Conservation (phyloP, 257 asterid species). For the Fraxinus pennsylvanica region DNA sequence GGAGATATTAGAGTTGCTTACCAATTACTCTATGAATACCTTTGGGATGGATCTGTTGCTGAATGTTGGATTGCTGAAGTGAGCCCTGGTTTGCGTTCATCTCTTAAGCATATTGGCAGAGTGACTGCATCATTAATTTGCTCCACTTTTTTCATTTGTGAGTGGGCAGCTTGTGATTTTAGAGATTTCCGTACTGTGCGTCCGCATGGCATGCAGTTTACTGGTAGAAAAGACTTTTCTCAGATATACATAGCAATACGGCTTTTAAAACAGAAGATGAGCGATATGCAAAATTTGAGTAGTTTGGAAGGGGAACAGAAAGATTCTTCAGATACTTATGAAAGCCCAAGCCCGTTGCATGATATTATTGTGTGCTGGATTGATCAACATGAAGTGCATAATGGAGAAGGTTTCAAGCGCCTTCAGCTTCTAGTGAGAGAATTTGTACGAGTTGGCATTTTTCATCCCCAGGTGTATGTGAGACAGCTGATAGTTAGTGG, state of each 20-base stretch:
- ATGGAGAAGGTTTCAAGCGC: conserved; percentile 72
- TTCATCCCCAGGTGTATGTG: conserved; percentile 84
- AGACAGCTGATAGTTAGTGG: conserved; percentile 96
- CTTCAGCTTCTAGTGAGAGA: conserved; percentile 78
- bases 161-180: conserved; percentile 96
- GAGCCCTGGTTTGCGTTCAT: conserved; percentile 66
- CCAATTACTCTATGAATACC: conserved; percentile 65
- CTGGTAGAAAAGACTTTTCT: conserved; percentile 82
- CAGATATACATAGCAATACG: conserved; percentile 74
- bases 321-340: conserved; percentile 49
- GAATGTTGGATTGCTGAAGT: conserved; percentile 86
- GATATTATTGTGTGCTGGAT: conserved; percentile 93
- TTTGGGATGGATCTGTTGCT: conserved; percentile 66
- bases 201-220: conserved; percentile 70
- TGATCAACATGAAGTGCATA: conserved; percentile 95
- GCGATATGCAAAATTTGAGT: conserved; percentile 44
- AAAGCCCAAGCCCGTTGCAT: conserved; percentile 90
- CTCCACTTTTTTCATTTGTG: conserved; percentile 85
- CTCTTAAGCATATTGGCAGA: conserved; percentile 68
- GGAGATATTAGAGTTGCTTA: conserved; percentile 73
- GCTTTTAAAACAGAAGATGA: conserved; percentile 77
- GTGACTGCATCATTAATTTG: conserved; percentile 63
- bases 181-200: conserved; percentile 77
- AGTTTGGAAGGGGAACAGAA: conserved; percentile 37
- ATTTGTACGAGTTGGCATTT: conserved; percentile 71